Conservation (phyloP, 441 rosid species). For the Gossypium davidsonii region DNA sequence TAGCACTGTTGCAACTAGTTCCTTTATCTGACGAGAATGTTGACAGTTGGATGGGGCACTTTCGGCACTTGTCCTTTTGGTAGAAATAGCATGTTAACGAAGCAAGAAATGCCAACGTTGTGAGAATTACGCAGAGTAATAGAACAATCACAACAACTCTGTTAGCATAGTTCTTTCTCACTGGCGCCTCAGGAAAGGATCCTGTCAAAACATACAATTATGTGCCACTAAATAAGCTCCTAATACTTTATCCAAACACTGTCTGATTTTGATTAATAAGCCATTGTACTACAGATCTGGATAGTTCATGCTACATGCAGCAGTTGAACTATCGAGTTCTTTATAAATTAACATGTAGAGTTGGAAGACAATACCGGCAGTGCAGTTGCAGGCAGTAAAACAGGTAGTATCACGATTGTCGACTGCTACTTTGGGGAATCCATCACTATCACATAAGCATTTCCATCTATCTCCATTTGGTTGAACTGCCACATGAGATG, state of each 20-base stretch:
- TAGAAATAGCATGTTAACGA: conserved; percentile 50
- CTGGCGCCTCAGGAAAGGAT: conserved; percentile 24
- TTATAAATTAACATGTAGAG: neutral
- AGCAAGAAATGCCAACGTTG: conserved; percentile 60
- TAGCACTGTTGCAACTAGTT: conserved; percentile 67
- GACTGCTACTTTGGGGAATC: conserved; percentile 56
- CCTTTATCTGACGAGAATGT: conserved; percentile 59
- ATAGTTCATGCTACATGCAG: neutral
- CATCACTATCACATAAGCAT: conserved; percentile 62
- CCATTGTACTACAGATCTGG: neutral
- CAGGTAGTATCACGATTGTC: conserved; percentile 42
- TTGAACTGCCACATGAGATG: conserved; percentile 26
- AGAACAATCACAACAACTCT: conserved; percentile 49
- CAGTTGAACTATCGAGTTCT: neutral
- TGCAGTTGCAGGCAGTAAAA: conserved; percentile 81
- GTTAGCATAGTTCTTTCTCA: conserved; percentile 42
- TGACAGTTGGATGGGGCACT: conserved; percentile 33
- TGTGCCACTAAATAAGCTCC: conserved; percentile 14
- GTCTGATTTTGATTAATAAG: too few relatives aligned
- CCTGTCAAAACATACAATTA: conserved; percentile 40
- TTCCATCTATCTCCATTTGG: conserved; percentile 46
- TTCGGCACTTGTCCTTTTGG: conserved; percentile 37
- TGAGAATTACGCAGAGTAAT: conserved; percentile 51
- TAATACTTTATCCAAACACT: neutral
- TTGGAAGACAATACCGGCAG: conserved; percentile 49